Base-by-base conservation (phyloP, 2,329 filamentous ascomycete species). In the Pseudocercospora fijiensis region DNA sequence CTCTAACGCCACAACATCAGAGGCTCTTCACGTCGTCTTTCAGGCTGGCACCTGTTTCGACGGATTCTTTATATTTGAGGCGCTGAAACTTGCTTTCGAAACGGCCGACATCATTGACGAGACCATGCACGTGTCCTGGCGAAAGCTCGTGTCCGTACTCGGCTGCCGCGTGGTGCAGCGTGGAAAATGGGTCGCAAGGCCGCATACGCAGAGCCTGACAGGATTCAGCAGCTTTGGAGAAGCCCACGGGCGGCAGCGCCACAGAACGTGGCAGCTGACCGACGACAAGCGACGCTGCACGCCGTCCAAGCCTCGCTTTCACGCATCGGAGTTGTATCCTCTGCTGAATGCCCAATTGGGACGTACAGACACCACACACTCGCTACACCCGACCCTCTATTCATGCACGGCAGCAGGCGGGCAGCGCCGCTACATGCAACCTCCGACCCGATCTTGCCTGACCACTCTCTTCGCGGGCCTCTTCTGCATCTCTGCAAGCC, bases 111-210 rank as follows among this genome's bases (percentile, higher is more conserved):
- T 26, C 16, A n/a, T 1, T 0, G 20, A 16, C 30, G 20, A 16
- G 4, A 2, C 1, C 10, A 16, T 57, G 33, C 30, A 10, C 13
- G 28, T 41, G 27, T 27, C 13, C 30, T 57, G 55, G n/a, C 55
- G 55, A 57, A 57, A 41, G 6, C 55, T 57, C 55, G 55, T 57
- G 30, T 41, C 10, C 37, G 18, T 4, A 57, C 28, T 24, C 45
- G 55, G 30, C 37, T 57, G 22, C n/a, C 3, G 30, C 11, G 55
- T 41, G 33, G 24, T 8, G 8, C 30, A n/a, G 55, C 27, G 45
- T 1, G 55, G 18, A 57, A 8, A 57, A 1, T 2, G 1, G 6
- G 0, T 24, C 7, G 0, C 33, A 6, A 22, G 0, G 8, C 2
- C 11, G 11, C 20, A 9, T 24, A 24, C 7, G 11, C 55, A 18